Conservation (phyloP, 2,329 filamentous ascomycete species). For the Phyllosticta citribraziliensis region DNA sequence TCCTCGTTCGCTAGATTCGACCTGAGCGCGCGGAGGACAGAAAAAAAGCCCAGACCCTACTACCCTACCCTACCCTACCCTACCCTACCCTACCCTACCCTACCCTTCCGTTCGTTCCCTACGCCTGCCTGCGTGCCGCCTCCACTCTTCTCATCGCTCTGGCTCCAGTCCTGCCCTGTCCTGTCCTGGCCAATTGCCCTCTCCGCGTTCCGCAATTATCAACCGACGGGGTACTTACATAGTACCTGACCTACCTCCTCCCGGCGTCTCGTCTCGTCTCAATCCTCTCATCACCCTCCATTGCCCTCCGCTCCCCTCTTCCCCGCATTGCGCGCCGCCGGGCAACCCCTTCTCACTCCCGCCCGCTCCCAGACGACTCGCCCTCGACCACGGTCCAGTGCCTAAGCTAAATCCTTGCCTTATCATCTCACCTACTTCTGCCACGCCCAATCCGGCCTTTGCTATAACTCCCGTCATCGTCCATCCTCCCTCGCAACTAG, state of each 20-base stretch:
- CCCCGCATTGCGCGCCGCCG: constrained; percentile 9
- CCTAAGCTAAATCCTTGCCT: background rate
- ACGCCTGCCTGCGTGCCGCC: constrained; percentile 1
- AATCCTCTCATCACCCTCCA: background rate
- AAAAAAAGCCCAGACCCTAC: constrained; percentile 7
- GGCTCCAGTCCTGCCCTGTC: background rate
- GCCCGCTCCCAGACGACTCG: constrained; percentile 5
- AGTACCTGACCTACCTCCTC: background rate
- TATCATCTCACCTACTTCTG: constrained; percentile 5
- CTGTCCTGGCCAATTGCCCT: background rate
- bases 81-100: no score
- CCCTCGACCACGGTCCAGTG: background rate
- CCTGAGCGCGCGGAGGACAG: background rate
- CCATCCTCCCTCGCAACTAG: constrained; percentile 1
- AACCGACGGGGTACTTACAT: background rate
- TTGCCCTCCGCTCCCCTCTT: background rate
- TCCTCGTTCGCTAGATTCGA: background rate
- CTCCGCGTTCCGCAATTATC: constrained; percentile 2
- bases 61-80: no score
- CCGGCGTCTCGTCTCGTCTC: background rate
- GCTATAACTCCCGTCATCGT: background rate
- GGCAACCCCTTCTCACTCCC: background rate
- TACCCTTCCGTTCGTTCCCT: no score
- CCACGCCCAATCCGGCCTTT: constrained; percentile 1
- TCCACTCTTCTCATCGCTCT: background rate